Percentiles rank a stretch among this genome's conserved stretches.
Conservation (phyloP, 1,284 basidiomycete genomes). For the Trametes hirsuta region DNA sequence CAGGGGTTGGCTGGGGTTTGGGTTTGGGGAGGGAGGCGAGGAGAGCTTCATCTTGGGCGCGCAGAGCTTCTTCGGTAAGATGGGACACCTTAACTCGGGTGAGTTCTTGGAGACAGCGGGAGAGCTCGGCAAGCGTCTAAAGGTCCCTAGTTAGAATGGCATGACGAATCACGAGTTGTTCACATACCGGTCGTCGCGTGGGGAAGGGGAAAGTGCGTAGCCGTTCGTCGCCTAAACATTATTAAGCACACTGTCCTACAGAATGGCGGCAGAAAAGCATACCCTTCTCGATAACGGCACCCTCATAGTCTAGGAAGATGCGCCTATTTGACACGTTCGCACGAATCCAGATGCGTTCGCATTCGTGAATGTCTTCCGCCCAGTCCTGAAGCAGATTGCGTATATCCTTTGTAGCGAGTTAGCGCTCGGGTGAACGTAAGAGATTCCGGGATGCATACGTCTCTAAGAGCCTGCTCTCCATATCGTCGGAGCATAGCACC, state of each 20-base stretch:
- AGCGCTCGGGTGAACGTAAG: not conserved
- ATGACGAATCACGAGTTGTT: not conserved
- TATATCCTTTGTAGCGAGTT: slow-evolving; percentile 68
- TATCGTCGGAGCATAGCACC: slow-evolving; percentile 95
- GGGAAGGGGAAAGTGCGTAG: slow-evolving; percentile 92
- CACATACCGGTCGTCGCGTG: slow-evolving; percentile 84
- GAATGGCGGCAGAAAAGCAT: slow-evolving; percentile 1
- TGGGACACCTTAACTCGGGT: slow-evolving; percentile 86
- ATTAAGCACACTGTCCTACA: not conserved
- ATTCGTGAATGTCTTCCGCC: slow-evolving; percentile 80
- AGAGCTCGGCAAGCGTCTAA: slow-evolving; percentile 89
- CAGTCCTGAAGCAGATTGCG: slow-evolving; percentile 80
- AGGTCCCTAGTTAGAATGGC: slow-evolving; percentile 7
- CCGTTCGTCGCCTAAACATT: slow-evolving; percentile 62
- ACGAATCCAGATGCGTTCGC: slow-evolving; percentile 89
- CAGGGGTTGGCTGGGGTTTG: slow-evolving; percentile 46
- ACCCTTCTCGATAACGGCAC: slow-evolving; percentile 60
- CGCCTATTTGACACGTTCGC: slow-evolving; percentile 84
- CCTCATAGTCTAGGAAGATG: slow-evolving; percentile 89
- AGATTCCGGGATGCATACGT: slow-evolving; percentile 56
- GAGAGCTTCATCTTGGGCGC: slow-evolving; percentile 85
- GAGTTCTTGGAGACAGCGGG: slow-evolving; percentile 88
- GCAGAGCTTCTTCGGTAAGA: slow-evolving; percentile 84
- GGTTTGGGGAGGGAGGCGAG: slow-evolving; percentile 85
- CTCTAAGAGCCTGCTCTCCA: slow-evolving; percentile 90